These are phyloP conservation scores for Acer negundo DNA, from an alignment of 345 rosid genomes.

Conservation along the genomic window DNA sequence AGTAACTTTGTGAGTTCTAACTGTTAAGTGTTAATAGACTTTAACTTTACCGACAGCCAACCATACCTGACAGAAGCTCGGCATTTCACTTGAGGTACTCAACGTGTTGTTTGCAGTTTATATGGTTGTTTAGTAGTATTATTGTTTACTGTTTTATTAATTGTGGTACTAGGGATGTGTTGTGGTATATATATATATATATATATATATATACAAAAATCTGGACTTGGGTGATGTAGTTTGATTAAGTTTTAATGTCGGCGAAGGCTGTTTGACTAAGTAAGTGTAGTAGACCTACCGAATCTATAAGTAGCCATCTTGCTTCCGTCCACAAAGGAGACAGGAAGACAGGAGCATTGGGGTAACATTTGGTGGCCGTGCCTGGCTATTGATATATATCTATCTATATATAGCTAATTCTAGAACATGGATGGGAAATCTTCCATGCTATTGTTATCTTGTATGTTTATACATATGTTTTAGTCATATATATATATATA, in stretches of 20 bases:
- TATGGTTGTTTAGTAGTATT: conserved; percentile 32
- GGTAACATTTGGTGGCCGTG: conserved; percentile 35
- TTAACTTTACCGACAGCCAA: conserved; percentile 34
- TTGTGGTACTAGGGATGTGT: conserved; percentile 21
- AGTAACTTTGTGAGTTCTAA: conserved; percentile 55
- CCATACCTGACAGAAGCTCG: conserved; percentile 36
- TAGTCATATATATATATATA: conserved; percentile 21
- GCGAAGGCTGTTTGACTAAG: conserved; percentile 31
- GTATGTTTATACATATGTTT: conserved; percentile 34
- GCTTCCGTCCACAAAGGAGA: conserved; percentile 32
- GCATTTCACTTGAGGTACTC: conserved; percentile 29
- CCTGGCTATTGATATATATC: conserved; percentile 37
- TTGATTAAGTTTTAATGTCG: conserved; percentile 28
- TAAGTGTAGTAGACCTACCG: conserved; percentile 29
- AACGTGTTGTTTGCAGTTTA: conserved; percentile 33
- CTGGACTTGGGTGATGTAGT: conserved; percentile 25
- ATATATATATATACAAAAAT: conserved; percentile 10
- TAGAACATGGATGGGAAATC: conserved; percentile 39
- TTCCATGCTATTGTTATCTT: conserved; percentile 36
- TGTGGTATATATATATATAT: conserved; percentile 18
- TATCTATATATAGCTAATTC: conserved; percentile 38
- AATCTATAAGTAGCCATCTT: conserved; percentile 22
- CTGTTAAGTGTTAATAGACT: conserved; percentile 11
- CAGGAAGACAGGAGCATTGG: conserved; percentile 33
- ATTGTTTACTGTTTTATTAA: conserved; percentile 32